Percentiles rank a stretch among this genome's conserved stretches.
These are phyloP conservation scores for Coccomyxa subellipsoidea DNA, from an alignment of 163 green algal genomes.

Conservation along the genomic window DNA sequence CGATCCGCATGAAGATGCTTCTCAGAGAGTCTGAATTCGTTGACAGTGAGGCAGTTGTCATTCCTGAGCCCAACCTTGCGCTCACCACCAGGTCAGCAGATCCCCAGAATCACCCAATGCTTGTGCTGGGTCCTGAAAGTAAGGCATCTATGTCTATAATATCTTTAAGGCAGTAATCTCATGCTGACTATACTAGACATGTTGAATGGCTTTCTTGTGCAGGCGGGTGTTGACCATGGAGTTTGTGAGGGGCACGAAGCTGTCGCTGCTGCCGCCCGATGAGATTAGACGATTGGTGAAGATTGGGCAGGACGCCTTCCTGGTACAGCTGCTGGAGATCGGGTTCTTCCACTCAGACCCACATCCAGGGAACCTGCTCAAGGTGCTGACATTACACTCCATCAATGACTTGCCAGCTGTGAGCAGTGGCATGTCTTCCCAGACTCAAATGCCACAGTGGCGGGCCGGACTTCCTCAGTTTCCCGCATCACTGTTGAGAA, in stretches of 20 bases:
- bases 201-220: conserved; percentile 5
- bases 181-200: too few species aligned
- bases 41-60: conserved; percentile 39
- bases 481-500: too few species aligned
- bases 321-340: conserved; percentile 84
- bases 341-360: conserved; percentile 54
- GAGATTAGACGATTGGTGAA: conserved; percentile 70
- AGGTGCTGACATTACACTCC: conserved; percentile 18
- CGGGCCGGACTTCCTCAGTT: too few species aligned
- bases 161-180: too few species aligned
- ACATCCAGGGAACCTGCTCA: conserved; percentile 55
- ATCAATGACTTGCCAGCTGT: too few species aligned
- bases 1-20: conserved; percentile 49
- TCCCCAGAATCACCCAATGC: background rate
- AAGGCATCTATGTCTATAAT: too few species aligned
- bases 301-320: conserved; percentile 78
- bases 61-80: conserved; percentile 52
- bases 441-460: too few species aligned
- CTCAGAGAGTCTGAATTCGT: conserved; percentile 46
- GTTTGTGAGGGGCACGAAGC: conserved; percentile 86
- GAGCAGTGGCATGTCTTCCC: too few species aligned
- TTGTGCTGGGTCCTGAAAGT: too few species aligned
- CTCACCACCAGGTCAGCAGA: conserved; percentile 42
- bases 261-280: conserved; percentile 65
- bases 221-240: conserved; percentile 78